phyloP scores from a whole-genome alignment of 108 stramenopile species.

The Poteriospumella lacustris region DNA sequence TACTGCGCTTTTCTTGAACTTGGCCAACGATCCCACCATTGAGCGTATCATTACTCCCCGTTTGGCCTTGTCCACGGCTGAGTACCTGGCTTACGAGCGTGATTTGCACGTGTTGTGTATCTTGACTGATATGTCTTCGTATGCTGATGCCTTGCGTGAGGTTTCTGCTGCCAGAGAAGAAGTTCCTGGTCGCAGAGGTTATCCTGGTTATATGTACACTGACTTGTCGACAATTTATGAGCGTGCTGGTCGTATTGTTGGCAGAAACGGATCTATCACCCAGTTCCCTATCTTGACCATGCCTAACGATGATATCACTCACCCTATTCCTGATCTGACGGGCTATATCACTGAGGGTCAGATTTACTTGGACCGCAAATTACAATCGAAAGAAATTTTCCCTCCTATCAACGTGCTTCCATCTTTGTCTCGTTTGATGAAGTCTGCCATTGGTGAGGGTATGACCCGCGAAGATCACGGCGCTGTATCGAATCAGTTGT shows the following conservation, averaged over 20 bases:
- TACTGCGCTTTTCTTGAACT: constrained; percentile 95
- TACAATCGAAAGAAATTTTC: constrained; percentile 97
- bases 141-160: constrained; percentile 98
- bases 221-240: constrained; percentile 99
- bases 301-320: constrained; percentile 99
- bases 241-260: constrained; percentile 96
- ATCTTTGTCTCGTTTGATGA: constrained; percentile 97
- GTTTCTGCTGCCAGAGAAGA: constrained; percentile 96
- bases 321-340: constrained; percentile 98
- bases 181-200: constrained; percentile 98
- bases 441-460: constrained; percentile 98
- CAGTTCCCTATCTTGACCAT: constrained; percentile 99
- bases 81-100: constrained; percentile 98
- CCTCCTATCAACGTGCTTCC: constrained; percentile 99
- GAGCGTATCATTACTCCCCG: constrained; percentile 99
- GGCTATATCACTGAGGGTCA: constrained; percentile 99
- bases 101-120: constrained; percentile 98
- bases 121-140: constrained; percentile 98
- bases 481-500: constrained; percentile 97
- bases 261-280: constrained; percentile 95
- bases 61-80: constrained; percentile 94
- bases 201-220: constrained; percentile 99
- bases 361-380: constrained; percentile 94
- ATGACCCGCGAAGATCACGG: constrained; percentile 96
- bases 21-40: constrained; percentile 99